A percentile compares a stretch with the other conserved stretches of the same genome.
phyloP scores from a whole-genome alignment of 352 stramenopile genomes.

The Globisporangium abappressorium region DNA sequence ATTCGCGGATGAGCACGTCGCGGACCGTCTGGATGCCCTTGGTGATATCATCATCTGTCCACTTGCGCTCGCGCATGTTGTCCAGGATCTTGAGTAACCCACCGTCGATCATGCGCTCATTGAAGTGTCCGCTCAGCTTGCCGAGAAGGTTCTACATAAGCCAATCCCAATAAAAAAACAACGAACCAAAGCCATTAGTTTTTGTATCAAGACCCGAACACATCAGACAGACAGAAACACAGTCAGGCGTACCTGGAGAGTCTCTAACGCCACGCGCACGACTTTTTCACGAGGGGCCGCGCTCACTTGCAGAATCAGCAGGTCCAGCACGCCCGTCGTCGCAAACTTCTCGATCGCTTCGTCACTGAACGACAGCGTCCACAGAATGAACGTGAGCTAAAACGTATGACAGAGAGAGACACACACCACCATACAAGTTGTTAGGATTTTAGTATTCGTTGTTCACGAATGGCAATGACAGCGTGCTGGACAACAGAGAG shows the following conservation, averaged over 20 bases:
- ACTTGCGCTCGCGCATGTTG: conserved; percentile 93
- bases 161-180: background rate
- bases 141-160: conserved; percentile 62
- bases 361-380: conserved; percentile 93
- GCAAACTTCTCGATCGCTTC: conserved; percentile 82
- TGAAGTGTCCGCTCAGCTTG: conserved; percentile 81
- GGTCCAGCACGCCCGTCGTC: conserved; percentile 56
- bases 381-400: conserved; percentile 95
- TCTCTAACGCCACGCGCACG: conserved; percentile 92
- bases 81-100: conserved; percentile 94
- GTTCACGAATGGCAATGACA: background rate
- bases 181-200: background rate
- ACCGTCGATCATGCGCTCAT: conserved; percentile 95
- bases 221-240: background rate
- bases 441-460: background rate
- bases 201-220: background rate
- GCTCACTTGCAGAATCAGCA: conserved; percentile 80
- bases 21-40: conserved; percentile 77
- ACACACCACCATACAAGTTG: background rate
- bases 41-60: conserved; percentile 93
- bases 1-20: conserved; percentile 82
- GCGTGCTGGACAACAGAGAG: background rate
- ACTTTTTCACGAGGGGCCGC: conserved; percentile 97
- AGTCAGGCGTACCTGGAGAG: conserved; percentile 65
- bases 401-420: background rate